Conservation (phyloP, 345 rosid genomes). For the Populus alba region DNA sequence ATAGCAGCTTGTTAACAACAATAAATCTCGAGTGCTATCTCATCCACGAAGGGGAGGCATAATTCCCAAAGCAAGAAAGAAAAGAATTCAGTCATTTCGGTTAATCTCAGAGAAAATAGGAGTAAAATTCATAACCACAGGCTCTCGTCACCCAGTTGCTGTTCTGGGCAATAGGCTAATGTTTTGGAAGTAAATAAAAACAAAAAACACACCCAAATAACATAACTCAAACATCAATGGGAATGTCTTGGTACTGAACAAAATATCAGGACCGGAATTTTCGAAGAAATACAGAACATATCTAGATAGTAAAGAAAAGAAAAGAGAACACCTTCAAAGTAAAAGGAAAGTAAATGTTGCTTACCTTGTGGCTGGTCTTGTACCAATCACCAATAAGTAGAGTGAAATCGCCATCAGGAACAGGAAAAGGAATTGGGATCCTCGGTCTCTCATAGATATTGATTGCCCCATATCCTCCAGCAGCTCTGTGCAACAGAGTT, state of each 20-base stretch:
- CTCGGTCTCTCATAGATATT: conserved; percentile 49
- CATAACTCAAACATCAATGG: neutral
- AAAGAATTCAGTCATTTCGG: neutral
- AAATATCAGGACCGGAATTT: too few relatives aligned
- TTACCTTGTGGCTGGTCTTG: conserved; percentile 37
- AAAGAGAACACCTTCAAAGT: neutral
- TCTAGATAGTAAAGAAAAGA: too few relatives aligned
- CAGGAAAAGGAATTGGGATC: conserved; percentile 56
- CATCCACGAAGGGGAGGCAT: neutral
- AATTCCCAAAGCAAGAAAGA: neutral
- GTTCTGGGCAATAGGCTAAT: neutral
- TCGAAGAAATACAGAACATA: too few relatives aligned
- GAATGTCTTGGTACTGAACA: too few relatives aligned
- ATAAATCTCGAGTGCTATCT: neutral
- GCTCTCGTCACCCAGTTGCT: neutral
- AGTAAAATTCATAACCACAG: neutral
- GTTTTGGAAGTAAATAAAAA: neutral
- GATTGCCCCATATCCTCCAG: conserved; percentile 51
- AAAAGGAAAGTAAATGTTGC: neutral
- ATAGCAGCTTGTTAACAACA: neutral
- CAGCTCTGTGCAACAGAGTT: conserved; percentile 42
- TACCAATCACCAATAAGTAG: conserved; percentile 68
- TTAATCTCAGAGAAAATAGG: too few relatives aligned
- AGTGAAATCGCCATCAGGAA: conserved; percentile 59
- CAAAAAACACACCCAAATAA: too few relatives aligned